Evolutionary conservation across 2,329 filamentous ascomycete species (phyloP), one percentile per base, ranked within the genome.

Genomic region (Aspergillaceae sp.): DNA sequence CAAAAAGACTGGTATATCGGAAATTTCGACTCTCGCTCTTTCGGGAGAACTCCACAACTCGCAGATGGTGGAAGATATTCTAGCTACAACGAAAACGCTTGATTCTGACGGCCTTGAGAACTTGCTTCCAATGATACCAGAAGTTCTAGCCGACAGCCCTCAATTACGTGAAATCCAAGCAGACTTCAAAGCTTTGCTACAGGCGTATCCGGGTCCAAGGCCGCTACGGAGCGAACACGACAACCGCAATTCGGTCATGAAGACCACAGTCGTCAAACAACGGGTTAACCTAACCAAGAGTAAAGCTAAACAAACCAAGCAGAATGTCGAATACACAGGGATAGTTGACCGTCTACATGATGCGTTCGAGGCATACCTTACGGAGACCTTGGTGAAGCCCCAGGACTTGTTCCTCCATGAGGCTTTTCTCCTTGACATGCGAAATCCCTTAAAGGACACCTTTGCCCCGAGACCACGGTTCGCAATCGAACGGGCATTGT

Each of bases 141-240:
- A 63, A 3, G 59, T 59, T 33, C 56, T 65, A 10, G 56, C 57
- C 5, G 63, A 68, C 3, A 55, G 62, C 29, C 43, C 56, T 9
- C 50, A 60, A 4, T 63, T 82, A 9, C 52, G 59, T 30, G 59
- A 63, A 7, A 63, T 79, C 26, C 62, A 73, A n/a, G 58, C 64
- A 27, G 64, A 75, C 41, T 67, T 83, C 32, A 66, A 71, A 38
- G 56, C 58, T 8, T 61, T 86, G 4, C 57, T 74, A 26, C 57
- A 66, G 32, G 66, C 65, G 38, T 72, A 77, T 10, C 62, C 73
- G 40, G 64, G 70, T 40, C 68, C 73, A 7, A 71, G 70, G 34
- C 66, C 73, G 3, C 74, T 94, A 29, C 81, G 83, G 51, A 94
- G 83, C 67, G 84, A 83, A 61, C 86, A 92, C 63, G 83, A 83